Base-by-base conservation (phyloP, 352 stramenopile genomes). In the Plasmopara viticola region DNA sequence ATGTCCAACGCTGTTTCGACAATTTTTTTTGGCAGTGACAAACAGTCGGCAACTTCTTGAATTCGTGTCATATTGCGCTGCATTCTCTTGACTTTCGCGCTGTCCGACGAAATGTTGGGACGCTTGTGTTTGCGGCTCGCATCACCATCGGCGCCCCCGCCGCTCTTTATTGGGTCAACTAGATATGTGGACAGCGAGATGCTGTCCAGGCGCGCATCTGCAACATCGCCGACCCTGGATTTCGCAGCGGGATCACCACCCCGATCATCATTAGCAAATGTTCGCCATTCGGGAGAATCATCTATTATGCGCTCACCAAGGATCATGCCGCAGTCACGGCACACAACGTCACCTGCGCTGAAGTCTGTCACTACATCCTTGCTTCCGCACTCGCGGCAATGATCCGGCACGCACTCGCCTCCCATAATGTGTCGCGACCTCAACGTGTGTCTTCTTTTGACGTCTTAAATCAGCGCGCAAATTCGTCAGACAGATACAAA, bases 291-390 rank as follows among this genome's bases (percentile, higher is more conserved):
- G 60, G 81, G 76, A 51, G 81, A 84, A 73, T 92, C 81, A 81
- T 92, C 81, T 70, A 92, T 82, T 60, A 92, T 87, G 64, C 78
- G 72, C 75, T 92, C 81, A 84, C 77, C 78, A 64, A 92, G 74
- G 67, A 92, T 81, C 66, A 92, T 83, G 56, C 81, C 81, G 71
- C 81, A 92, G 41, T 64, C 62, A 53, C 81, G 75, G 65, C 81
- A 92, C 58, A 92, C 78, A 56, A 92, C 78, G 61, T 92, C 81
- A 35, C 81, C 81, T 30, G 81, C 81, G 42, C 74, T 74, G 52
- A 79, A 87, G 60, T 92, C 81, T 53, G 79, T 89, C 49, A 92
- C 81, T 8, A 92, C 72, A 64, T 92, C 81, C 38, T 58, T 45
- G 60, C 81, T 88, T 44, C 81, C 78, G 58, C 81, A 92, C 42